Evolutionary conservation across 139 green algal genomes (phyloP), one percentile per base, ranked within the genome.

Genomic region (Mychonastes homosphaera): DNA sequence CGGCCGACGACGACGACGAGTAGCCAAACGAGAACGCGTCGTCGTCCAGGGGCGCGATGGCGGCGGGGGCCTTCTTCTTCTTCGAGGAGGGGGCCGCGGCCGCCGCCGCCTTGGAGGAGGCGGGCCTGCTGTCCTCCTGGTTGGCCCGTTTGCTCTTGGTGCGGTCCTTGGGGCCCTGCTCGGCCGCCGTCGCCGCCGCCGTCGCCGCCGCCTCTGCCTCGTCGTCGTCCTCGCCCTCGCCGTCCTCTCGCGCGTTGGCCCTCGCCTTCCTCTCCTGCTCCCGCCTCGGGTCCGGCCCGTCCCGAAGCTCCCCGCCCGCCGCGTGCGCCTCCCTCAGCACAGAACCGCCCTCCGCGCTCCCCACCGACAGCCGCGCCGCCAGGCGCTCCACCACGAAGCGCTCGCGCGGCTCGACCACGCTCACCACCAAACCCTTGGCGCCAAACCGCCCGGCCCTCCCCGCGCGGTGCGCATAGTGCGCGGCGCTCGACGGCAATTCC

Each of bases 381-480:
- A 94, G 72, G 60, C 86, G 85, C 1, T 86, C 60, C 28, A 95
- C 59, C 21, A 95, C 81, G 64, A 85, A 90, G 16, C 57, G 30
- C 52, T 94, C 84, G 6, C 64, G 33, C 0, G 67, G 74, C 5
- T 73, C 67, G 2, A 82, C 75, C 2, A 95, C 40, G 0, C 69
- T 82, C 5, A 95, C 58, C 6, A 95, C 85, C 1, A 56, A 65
- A 8, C 88, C 88, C 1, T 62, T 56, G 3, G 81, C 74, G 15
- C 85, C 85, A 51, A 63, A 75, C 19, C 87, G 76, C 1, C 84
- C 88, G 1, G 88, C 91, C 15, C 88, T 73, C 15, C 88, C 88
- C 1, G 88, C 88, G 2, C 88, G 55, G 73, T 96, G 88, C 2
- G 82, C 86, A 55, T 96, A 97, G 70, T 94, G 83, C 0, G 79